These are phyloP conservation scores for Candida taoyuanica DNA, from an alignment of 805 yeast genomes.

Conservation along the genomic window DNA sequence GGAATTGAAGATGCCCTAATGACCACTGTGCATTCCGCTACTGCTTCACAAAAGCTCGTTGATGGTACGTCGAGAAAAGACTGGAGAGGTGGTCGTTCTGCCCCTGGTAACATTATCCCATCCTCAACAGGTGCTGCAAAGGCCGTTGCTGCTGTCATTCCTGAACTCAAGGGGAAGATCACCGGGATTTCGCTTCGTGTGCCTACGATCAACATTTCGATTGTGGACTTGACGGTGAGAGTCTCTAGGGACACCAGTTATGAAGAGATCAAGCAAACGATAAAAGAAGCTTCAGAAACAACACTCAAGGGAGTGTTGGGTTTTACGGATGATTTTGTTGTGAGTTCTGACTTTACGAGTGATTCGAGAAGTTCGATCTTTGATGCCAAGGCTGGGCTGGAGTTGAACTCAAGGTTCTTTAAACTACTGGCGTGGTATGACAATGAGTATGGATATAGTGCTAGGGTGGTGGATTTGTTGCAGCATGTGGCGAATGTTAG, in stretches of 20 bases:
- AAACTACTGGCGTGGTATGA: conserved; percentile 72
- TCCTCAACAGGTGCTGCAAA: conserved; percentile 76
- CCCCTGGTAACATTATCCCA: conserved; percentile 71
- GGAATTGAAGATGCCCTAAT: conserved; percentile 71
- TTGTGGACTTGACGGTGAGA: conserved; percentile 66
- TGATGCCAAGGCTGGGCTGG: conserved; percentile 67
- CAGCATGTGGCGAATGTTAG: conserved; percentile 47
- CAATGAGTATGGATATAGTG: conserved; percentile 71
- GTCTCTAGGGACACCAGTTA: conserved; percentile 53
- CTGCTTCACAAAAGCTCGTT: conserved; percentile 70
- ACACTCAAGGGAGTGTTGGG: conserved; percentile 58
- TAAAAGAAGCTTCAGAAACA: conserved; percentile 58
- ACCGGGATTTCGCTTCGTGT: conserved; percentile 74
- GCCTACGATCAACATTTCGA: conserved; percentile 70
- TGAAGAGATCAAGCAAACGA: conserved; percentile 57
- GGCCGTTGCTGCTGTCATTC: conserved; percentile 72
- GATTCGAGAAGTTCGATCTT: conserved; percentile 61
- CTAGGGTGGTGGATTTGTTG: conserved; percentile 71
- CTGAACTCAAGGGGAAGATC: conserved; percentile 66
- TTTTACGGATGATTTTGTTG: conserved; percentile 70
- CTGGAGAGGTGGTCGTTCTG: conserved; percentile 81
- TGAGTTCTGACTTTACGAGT: conserved; percentile 63
- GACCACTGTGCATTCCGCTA: conserved; percentile 71
- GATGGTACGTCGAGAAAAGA: conserved; percentile 77
- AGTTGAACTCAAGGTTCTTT: conserved; percentile 65